phyloP scores from a whole-genome alignment of 305 asterid species.

The Fraxinus nigra region DNA sequence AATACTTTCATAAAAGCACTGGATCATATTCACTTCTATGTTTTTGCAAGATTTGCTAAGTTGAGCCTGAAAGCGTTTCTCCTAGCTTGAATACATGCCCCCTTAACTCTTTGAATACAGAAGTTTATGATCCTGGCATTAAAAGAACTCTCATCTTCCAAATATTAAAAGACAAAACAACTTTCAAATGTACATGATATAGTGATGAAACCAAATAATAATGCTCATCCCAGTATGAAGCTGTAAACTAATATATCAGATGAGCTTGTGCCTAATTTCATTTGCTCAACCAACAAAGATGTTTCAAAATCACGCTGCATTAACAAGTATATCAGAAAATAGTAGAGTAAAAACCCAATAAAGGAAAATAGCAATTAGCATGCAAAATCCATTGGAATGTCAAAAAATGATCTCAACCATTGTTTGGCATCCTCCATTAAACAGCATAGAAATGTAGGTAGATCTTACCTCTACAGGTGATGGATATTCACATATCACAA shows the following conservation, averaged over 20 bases:
- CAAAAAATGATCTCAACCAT: background rate
- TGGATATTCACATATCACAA: conserved; percentile 80
- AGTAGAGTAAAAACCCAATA: background rate
- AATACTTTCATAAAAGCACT: background rate
- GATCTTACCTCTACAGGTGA: conserved; percentile 59
- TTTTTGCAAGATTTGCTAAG: background rate
- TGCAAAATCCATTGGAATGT: background rate
- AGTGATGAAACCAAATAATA: background rate
- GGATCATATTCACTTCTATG: background rate
- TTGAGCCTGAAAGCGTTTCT: background rate
- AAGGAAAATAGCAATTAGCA: background rate
- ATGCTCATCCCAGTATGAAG: background rate
- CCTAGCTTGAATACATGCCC: background rate
- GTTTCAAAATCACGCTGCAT: background rate
- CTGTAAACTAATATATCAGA: background rate
- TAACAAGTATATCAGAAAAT: background rate
- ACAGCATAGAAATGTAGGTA: background rate
- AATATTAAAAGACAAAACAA: background rate
- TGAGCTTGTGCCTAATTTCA: background rate
- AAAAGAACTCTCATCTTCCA: background rate
- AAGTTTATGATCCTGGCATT: background rate
- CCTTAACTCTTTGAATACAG: background rate
- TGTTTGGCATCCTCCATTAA: background rate
- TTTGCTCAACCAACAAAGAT: background rate
- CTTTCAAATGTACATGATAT: background rate